phyloP scores from a whole-genome alignment of 139 green algal genomes.

The Chlorella sp. region DNA sequence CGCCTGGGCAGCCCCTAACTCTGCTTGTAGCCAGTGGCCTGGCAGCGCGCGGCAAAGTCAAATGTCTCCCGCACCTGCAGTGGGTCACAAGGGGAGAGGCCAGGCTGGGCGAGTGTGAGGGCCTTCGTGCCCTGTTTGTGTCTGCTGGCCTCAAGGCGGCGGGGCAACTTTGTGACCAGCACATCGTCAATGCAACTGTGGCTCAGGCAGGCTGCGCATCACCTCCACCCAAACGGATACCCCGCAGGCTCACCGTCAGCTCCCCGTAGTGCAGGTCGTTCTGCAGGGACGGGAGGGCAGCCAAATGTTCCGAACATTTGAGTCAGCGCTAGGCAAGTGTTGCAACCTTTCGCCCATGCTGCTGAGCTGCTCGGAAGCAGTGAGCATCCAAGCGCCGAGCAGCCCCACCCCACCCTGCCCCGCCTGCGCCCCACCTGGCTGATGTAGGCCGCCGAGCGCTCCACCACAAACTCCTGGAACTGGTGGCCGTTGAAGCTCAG shows the following conservation, averaged over 20 bases:
- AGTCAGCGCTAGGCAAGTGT: too few species aligned
- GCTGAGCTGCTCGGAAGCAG: too few species aligned
- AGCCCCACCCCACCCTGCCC: neutral
- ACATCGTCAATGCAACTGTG: too few species aligned
- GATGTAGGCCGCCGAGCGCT: conserved; percentile 57
- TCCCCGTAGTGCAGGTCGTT: conserved; percentile 37
- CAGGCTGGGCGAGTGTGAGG: too few species aligned
- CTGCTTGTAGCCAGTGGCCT: conserved; percentile 23
- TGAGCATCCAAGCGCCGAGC: too few species aligned
- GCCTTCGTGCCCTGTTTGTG: too few species aligned
- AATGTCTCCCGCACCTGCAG: conserved; percentile 54
- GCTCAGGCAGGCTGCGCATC: neutral
- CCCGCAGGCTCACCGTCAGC: conserved; percentile 44
- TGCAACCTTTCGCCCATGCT: too few species aligned
- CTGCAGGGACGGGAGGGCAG: neutral
- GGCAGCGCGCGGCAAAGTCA: conserved; percentile 52
- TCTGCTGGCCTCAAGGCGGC: too few species aligned
- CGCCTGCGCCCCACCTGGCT: conserved; percentile 40
- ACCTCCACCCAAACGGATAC: neutral
- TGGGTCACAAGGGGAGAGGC: too few species aligned
- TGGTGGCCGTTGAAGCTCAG: conserved; percentile 58
- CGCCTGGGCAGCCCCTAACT: neutral
- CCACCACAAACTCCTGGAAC: conserved; percentile 52
- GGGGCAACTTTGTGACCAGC: too few species aligned
- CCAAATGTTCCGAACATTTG: too few species aligned